A percentile compares a stretch with the other conserved stretches of the same genome.
Conservation (phyloP, 2,329 filamentous ascomycete species). For the Hypoxylon sp. region DNA sequence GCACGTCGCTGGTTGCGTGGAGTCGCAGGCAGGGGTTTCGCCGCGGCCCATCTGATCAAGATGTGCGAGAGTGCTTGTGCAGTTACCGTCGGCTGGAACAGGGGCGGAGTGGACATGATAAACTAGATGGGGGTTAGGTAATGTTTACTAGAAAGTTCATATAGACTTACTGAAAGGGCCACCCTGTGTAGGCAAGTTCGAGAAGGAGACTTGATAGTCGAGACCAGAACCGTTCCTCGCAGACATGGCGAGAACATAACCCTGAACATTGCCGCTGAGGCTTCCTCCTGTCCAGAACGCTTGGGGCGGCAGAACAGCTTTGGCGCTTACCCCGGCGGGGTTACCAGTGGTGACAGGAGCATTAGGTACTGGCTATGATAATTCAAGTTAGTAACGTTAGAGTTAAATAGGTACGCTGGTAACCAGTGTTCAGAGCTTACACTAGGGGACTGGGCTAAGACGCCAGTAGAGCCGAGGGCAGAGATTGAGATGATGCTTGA, state of each 20-base stretch:
- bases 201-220: constrained; percentile 67
- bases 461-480: constrained; percentile 43
- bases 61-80: constrained; percentile 75
- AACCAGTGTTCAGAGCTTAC: constrained; percentile 38
- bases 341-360: constrained; percentile 69
- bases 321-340: constrained; percentile 65
- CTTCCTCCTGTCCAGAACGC: constrained; percentile 63
- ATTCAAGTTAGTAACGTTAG: constrained; percentile 33
- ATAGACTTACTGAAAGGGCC: constrained; percentile 70
- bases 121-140: constrained; percentile 57
- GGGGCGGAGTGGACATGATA: constrained; percentile 80
- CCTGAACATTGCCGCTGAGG: constrained; percentile 67
- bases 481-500: constrained; percentile 47
- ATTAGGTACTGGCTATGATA: constrained; percentile 57
- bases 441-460: constrained; percentile 48
- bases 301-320: constrained; percentile 67
- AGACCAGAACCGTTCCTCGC: constrained; percentile 67
- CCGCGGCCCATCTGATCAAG: constrained; percentile 78
- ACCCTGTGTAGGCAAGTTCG: constrained; percentile 68
- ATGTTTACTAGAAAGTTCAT: background rate
- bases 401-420: background rate
- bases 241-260: constrained; percentile 63
- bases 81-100: constrained; percentile 77
- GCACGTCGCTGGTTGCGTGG: constrained; percentile 70
- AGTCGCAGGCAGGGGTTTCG: constrained; percentile 72